Evolutionary conservation across 1,284 basidiomycete genomes (phyloP).

Genomic region (Fomitiporia mediterranea): DNA sequence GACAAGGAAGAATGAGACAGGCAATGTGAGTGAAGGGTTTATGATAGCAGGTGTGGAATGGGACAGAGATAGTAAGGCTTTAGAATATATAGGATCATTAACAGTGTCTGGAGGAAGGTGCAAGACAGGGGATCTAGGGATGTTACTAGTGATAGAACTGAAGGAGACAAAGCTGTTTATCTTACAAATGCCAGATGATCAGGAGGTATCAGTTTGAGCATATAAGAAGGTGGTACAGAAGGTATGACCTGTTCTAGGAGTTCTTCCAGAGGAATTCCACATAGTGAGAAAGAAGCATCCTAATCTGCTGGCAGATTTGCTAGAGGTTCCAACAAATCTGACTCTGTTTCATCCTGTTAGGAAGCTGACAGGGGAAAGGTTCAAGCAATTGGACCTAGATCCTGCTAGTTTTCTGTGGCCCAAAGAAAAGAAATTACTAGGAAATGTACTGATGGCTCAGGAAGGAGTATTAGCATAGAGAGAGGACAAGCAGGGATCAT

Average conservation of each 20-base stretch:
- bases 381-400: constrained; percentile 26
- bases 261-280: constrained; percentile 24
- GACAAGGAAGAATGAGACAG: no score
- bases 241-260: constrained; percentile 26
- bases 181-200: not conserved
- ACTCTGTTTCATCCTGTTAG: constrained; percentile 21
- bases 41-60: no score
- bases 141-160: no score
- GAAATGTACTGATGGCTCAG: constrained; percentile 29
- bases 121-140: no score
- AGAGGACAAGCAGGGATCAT: constrained; percentile 32
- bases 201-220: not conserved
- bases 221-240: constrained; percentile 27
- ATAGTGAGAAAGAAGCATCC: constrained; percentile 22
- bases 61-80: no score
- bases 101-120: no score
- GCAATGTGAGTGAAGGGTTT: no score
- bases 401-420: constrained; percentile 25
- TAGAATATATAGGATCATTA: no score
- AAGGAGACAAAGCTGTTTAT: no score
- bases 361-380: constrained; percentile 22
- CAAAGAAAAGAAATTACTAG: constrained; percentile 31
- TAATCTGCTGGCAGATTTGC: constrained; percentile 21
- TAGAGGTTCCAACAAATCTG: constrained; percentile 19
- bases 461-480: constrained; percentile 31